Conservation (phyloP, 768 basidiomycete species). For the Amyloporia xantha region DNA sequence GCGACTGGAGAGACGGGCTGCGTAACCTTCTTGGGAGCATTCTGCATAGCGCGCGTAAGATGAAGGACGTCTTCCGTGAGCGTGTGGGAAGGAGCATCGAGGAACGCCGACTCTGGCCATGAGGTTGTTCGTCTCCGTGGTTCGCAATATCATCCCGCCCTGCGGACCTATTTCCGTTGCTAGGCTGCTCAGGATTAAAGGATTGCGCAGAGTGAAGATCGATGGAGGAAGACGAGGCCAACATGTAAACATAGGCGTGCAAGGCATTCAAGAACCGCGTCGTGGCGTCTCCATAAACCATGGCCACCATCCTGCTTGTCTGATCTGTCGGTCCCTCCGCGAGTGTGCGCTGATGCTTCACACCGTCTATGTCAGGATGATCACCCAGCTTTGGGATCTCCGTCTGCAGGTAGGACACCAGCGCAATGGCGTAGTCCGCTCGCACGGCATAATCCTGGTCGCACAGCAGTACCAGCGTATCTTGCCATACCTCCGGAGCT, state of each 20-base stretch:
- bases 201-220: conserved; percentile 39
- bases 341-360: conserved; percentile 38
- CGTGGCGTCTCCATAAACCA: conserved; percentile 54
- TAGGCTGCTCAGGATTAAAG: conserved; percentile 30
- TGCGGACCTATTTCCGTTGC: conserved; percentile 5
- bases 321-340: conserved; percentile 46
- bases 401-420: conserved; percentile 69
- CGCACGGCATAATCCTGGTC: conserved; percentile 74
- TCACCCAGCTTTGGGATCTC: conserved; percentile 69
- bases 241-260: conserved; percentile 74
- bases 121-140: conserved; percentile 22
- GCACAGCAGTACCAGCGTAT: conserved; percentile 79
- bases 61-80: conserved; percentile 49
- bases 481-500: conserved; percentile 84
- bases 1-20: conserved; percentile 41
- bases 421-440: conserved; percentile 63
- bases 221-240: conserved; percentile 66
- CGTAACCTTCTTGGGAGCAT: conserved; percentile 36
- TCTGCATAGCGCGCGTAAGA: conserved; percentile 47
- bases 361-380: conserved; percentile 37
- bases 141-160: conserved; percentile 9
- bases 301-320: conserved; percentile 36
- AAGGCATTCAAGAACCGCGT: conserved; percentile 73
- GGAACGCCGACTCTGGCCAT: conserved; percentile 38
- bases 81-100: conserved; percentile 38